Evolutionary conservation across 2,329 filamentous ascomycete genomes (phyloP), one percentile per base, ranked within the genome.

Genomic region (Phaeoacremonium minimum): DNA sequence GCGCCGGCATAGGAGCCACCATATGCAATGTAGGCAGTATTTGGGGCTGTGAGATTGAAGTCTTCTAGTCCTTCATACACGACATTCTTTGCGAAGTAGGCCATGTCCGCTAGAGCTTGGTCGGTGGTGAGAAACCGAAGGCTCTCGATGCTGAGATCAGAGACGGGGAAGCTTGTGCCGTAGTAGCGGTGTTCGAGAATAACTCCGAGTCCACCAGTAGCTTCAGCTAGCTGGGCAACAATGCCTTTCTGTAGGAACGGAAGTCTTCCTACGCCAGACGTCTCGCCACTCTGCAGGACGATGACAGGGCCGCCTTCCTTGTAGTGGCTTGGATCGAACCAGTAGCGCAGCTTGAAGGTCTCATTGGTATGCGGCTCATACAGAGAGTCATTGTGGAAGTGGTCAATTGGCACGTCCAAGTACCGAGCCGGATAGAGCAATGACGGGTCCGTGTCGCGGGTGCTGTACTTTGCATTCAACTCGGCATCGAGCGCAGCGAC

Each of bases 111-210:
- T 28, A 94, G 56, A 0, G 87, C 80, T 57, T 95, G 88, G 48
- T 90, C 85, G 0, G 87, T 93, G 1, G 85, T 83, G 51, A 95
- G 65, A 66, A 93, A 95, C 4, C 88, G 81, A 45, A 94, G 62
- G 48, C 77, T 90, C 53, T 85, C 64, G 0, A 78, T 82, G 47
- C 61, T 69, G 29, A 91, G 67, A 50, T 90, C 73, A 1, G 69
- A 56, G 0, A 77, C 75, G 0, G 87, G 87, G 37, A 83, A 80
- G 54, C 85, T 90, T 11, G 70, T 71, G 38, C 88, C 88, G 53
- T 95, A 95, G 67, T 94, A 95, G 18, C 88, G 78, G 53, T 95
- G 88, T 63, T 95, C 88, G 4, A 95, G 72, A 32, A 95, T 75
- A 3, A 95, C 83, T 4, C 82, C 87, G 17, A 95, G 63, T 2